Evolutionary conservation across 306 rosid genomes (phyloP), one percentile per base, ranked within the genome.

Genomic region (Arachis hypogaea): DNA sequence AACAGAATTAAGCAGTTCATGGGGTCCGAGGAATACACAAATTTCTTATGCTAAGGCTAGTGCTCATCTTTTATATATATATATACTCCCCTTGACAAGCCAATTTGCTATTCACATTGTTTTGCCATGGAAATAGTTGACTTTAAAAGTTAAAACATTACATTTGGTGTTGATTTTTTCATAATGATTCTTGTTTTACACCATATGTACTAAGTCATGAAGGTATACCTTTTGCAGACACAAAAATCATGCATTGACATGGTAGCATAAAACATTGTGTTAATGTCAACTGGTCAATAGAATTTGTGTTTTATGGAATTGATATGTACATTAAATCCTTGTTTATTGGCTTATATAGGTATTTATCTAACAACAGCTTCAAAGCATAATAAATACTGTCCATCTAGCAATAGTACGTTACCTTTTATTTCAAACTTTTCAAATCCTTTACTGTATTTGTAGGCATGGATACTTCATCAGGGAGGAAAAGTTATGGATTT

Each of bases 381-480:
- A 22, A 55, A 80, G 62, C 57, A 40, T 57, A 73, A 44, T 16
- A 1, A 7, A 54, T 10, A 36, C 49, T 9, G 14, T 33, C 11
- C 12, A 59, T 68, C 66, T 40, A 68, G 62, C 45, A 22, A 50
- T 14, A 63, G 29, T 57, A 9, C 52, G 7, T 14, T 14, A 52
- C n/a, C 56, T 67, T 61, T 83, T 72, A 22, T 36, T 40, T 46
- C 50, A 59, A 14, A 33, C 8, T 42, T 10, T 66, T 63, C 55
- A 42, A 56, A 41, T 42, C 42, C 11, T 50, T 65, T 3, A 29
- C 71, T 71, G 60, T 72, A 67, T 83, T 66, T 60, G 71, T 80
- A 90, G 98, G 82, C 97, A 73, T 93, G 98, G 98, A 81, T 28
- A 71, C 93, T 93, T 8, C 81, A 86, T 80, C 86, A 90, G 83